Conservation (phyloP, 169 alveolate species). For the Cryptosporidium canis region DNA sequence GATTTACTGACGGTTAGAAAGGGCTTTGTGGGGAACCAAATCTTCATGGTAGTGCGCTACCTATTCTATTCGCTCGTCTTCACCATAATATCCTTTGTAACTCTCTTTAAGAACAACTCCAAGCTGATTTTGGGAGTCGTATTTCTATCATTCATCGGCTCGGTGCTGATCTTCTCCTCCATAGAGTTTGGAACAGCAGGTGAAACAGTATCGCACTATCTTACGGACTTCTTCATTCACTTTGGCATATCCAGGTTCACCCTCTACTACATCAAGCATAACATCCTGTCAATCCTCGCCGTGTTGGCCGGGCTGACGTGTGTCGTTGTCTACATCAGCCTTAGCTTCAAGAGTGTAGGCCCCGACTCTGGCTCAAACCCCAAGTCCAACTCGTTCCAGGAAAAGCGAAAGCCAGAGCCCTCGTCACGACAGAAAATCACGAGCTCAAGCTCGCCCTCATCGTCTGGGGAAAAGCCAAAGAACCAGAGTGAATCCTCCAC, state of each 20-base stretch:
- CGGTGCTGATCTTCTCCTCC: background rate
- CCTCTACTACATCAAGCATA: background rate
- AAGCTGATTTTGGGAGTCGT: background rate
- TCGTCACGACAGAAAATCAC: background rate
- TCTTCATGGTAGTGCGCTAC: background rate
- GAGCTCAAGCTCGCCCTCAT: background rate
- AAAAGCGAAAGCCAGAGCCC: background rate
- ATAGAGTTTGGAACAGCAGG: constrained; percentile 15
- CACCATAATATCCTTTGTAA: background rate
- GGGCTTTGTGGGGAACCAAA: background rate
- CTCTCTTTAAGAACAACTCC: background rate
- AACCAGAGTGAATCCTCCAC: background rate
- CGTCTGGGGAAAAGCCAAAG: background rate
- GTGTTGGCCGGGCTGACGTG: background rate
- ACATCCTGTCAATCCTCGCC: background rate
- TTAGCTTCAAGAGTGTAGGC: background rate
- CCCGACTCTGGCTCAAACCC: background rate
- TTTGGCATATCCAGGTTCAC: background rate
- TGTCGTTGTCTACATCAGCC: background rate
- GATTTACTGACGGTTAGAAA: background rate
- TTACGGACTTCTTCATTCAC: background rate
- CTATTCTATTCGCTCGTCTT: background rate
- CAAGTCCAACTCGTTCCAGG: background rate
- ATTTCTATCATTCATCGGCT: background rate
- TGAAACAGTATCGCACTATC: background rate